Base-by-base conservation (phyloP, 228 moss, liverwort and hornwort genomes). In the Sphagnum fallax region DNA sequence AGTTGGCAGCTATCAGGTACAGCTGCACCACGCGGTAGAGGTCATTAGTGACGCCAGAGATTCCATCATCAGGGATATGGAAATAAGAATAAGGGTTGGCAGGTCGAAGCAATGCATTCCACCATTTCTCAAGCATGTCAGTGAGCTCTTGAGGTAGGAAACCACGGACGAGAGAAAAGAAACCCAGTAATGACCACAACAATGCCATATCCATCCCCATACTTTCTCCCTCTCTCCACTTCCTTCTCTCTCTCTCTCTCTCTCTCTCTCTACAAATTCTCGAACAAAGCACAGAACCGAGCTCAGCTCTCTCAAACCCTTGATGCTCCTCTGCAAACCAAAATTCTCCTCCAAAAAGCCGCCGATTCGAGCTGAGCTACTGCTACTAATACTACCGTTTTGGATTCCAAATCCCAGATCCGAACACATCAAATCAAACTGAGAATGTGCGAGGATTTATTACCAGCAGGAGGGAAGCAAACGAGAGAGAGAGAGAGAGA, bases 141-240 rank as follows among this genome's bases (percentile, higher is more conserved):
- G 51, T 49, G 49, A 79, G 18, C 14, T 79, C 70, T 11, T 52
- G 68, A 12, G 79, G 79, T 53, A 79, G 71, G 12, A 79, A 50
- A 6, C 75, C 52, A 32, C 55, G 60, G 53, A 75, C 58, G 53
- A 79, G 70, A 15, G 79, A 71, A 4, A 75, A 52, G 59, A 75
- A 49, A 49, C 79, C 75, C 79, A 75, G 71, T 18, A 79, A 67
- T 14, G 79, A 74, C 79, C 79, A 79, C 60, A 74, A 0, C 50
- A 68, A 79, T 18, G 74, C 16, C 32, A 69, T 58, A 47, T 16
- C 49, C 52, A 60, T 53, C 8, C 61, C 47, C 74, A 78, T 74
- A 32, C 55, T 55, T 12, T 4, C 55, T 55, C 55, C 12, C 55
- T 55, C 55, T 55, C 3, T 4, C 55, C 12, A 8, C 55, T 55